A percentile compares a stretch with the other conserved stretches of the same genome.
phyloP scores from a whole-genome alignment of 148 eudicot genomes.

The Rhododendron henanense region DNA sequence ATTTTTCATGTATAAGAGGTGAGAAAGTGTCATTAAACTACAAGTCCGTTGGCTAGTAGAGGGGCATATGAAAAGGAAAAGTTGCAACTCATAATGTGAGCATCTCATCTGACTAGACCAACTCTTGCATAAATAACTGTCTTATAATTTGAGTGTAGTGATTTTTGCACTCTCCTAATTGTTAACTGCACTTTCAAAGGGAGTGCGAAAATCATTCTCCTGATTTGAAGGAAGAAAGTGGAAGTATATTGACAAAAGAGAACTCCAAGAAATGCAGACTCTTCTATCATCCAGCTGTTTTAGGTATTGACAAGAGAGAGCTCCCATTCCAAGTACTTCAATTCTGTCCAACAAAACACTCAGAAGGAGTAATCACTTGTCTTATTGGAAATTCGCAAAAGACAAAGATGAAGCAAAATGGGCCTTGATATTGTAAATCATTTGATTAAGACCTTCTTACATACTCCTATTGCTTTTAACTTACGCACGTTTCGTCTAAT shows the following conservation, averaged over 20 bases:
- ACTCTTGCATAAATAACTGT: background rate
- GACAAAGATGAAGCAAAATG: background rate
- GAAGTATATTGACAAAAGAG: background rate
- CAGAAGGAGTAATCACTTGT: background rate
- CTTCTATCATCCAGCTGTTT: background rate
- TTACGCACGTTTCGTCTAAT: too few species aligned
- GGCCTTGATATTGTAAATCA: background rate
- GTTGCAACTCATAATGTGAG: background rate
- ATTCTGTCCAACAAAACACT: background rate
- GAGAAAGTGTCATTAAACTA: too few species aligned
- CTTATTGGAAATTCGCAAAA: background rate
- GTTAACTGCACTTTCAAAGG: too few species aligned
- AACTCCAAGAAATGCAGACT: background rate
- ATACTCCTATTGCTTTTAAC: too few species aligned
- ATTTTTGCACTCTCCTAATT: too few species aligned
- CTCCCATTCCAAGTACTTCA: background rate
- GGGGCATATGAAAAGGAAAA: background rate
- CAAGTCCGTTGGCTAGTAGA: background rate
- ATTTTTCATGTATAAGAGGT: too few species aligned
- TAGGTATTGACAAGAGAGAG: background rate
- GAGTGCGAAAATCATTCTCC: too few species aligned
- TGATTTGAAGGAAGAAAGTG: background rate
- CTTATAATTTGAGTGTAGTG: too few species aligned
- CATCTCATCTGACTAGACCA: background rate
- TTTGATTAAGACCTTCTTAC: background rate